phyloP scores from a whole-genome alignment of 805 yeast genomes.

The Saccharomycopsis sp. region DNA sequence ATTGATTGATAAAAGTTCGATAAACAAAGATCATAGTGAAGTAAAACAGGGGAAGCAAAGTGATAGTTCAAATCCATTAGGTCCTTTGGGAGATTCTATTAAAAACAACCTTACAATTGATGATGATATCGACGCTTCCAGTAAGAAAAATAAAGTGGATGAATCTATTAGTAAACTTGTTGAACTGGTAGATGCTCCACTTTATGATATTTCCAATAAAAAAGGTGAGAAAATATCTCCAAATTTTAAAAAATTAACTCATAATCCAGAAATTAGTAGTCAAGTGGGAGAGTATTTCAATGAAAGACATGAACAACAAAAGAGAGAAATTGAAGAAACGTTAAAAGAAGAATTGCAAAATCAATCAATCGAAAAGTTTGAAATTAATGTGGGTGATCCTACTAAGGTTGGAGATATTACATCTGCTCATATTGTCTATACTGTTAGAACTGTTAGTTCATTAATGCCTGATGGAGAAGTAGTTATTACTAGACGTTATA shows the following conservation, averaged over 20 bases:
- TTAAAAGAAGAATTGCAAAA: constrained; percentile 11
- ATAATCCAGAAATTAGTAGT: constrained; percentile 10
- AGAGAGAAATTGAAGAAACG: too few species aligned
- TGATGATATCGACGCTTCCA: too few species aligned
- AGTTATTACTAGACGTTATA: constrained; percentile 72
- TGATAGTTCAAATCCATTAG: neutral
- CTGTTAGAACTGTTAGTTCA: constrained; percentile 36
- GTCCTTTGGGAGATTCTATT: constrained; percentile 23
- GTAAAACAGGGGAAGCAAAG: constrained; percentile 4
- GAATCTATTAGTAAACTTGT: constrained; percentile 23
- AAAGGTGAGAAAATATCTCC: constrained; percentile 21
- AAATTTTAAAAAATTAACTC: constrained; percentile 11
- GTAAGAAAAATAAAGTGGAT: constrained; percentile 25
- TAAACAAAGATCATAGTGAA: constrained; percentile 13
- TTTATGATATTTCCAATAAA: constrained; percentile 38
- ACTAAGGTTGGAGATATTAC: constrained; percentile 85
- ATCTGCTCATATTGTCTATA: constrained; percentile 79
- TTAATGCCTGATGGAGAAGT: constrained; percentile 30
- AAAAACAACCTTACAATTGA: constrained; percentile 24
- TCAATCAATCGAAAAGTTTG: constrained; percentile 27
- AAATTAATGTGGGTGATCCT: constrained; percentile 80
- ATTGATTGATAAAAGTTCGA: constrained; percentile 2
- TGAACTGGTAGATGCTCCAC: constrained; percentile 42
- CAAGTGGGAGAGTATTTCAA: constrained; percentile 16
- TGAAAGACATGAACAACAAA: constrained; percentile 5